Percentiles rank a stretch among this genome's conserved stretches.
Evolutionary conservation across 2,329 filamentous ascomycete genomes (phyloP).

Genomic region (Microcyclosporella mali): DNA sequence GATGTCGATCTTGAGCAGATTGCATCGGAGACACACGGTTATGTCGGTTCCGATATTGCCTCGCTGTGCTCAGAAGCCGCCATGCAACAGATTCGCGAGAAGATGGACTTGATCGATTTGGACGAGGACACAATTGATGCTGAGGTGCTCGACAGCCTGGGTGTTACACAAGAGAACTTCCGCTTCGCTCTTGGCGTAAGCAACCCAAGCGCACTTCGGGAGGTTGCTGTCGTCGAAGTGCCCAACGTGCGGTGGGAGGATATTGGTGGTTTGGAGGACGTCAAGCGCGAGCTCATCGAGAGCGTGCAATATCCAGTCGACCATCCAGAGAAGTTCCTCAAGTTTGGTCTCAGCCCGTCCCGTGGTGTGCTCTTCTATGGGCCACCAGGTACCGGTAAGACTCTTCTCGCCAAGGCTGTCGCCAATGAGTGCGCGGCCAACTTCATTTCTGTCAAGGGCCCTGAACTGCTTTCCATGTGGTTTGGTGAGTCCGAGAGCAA

Average conservation of each 20-base stretch:
- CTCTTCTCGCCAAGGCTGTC: slow-evolving; percentile 96
- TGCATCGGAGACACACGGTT: slow-evolving; percentile 95
- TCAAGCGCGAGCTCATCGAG: slow-evolving; percentile 99
- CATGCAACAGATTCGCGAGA: slow-evolving; percentile 99
- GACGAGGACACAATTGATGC: slow-evolving; percentile 99
- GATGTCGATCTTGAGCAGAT: slow-evolving; percentile 97
- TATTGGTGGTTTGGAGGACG: slow-evolving; percentile 93
- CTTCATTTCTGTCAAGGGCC: slow-evolving; percentile 99
- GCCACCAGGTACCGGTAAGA: slow-evolving; percentile 99
- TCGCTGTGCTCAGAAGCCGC: slow-evolving; percentile 98
- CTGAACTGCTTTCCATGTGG: slow-evolving; percentile 98
- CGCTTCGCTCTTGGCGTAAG: slow-evolving; percentile 95
- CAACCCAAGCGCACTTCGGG: slow-evolving; percentile 96
- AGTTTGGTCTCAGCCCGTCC: slow-evolving; percentile 96
- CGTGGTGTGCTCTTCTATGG: slow-evolving; percentile 98
- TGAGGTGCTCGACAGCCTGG: slow-evolving; percentile 94
- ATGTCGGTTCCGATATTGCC: slow-evolving; percentile 96
- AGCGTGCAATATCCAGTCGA: slow-evolving; percentile 98
- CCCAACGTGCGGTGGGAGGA: slow-evolving; percentile 99
- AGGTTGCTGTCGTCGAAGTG: slow-evolving; percentile 97
- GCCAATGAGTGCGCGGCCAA: slow-evolving; percentile 99
- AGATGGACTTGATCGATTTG: slow-evolving; percentile 99
- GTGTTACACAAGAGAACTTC: slow-evolving; percentile 99
- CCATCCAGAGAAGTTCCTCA: slow-evolving; percentile 99
- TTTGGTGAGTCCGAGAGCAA: slow-evolving; percentile 99